Evolutionary conservation across 306 rosid genomes (phyloP).

Genomic region (Quercus alba): DNA sequence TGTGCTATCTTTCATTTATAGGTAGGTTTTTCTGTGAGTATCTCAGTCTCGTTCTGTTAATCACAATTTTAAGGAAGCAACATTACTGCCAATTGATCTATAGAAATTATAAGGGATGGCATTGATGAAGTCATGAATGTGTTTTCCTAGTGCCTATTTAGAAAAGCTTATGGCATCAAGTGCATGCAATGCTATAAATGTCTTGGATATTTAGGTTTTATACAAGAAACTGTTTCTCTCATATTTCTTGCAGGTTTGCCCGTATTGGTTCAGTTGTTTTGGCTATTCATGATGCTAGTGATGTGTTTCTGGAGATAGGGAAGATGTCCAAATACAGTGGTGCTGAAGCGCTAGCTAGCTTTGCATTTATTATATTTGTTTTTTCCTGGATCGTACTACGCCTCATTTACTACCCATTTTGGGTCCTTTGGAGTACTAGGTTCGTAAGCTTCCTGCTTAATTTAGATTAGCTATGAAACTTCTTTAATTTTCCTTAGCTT

Average conservation of each 20-base stretch:
- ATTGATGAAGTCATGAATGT: conserved; percentile 8
- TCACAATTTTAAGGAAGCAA: conserved; percentile 6
- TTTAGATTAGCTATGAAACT: background rate
- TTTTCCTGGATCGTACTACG: conserved; percentile 77
- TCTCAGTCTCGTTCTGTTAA: conserved; percentile 8
- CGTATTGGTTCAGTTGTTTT: conserved; percentile 91
- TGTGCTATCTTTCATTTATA: conserved; percentile 67
- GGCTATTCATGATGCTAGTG: conserved; percentile 93
- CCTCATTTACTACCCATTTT: conserved; percentile 80
- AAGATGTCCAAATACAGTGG: conserved; percentile 95
- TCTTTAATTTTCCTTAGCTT: conserved; percentile 7
- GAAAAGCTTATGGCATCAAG: background rate
- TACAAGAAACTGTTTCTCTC: conserved; percentile 10
- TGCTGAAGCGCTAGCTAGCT: conserved; percentile 70
- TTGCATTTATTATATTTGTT: conserved; percentile 78
- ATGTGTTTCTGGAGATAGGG: conserved; percentile 89
- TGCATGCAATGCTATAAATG: background rate
- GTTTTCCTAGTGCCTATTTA: background rate
- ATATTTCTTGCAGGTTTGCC: conserved; percentile 61
- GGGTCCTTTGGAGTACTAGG: conserved; percentile 97
- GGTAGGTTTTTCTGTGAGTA: conserved; percentile 40
- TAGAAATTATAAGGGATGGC: conserved; percentile 6
- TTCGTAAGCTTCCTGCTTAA: conserved; percentile 30
- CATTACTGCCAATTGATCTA: background rate
- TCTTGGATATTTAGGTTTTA: background rate